Evolutionary conservation across 495 filamentous ascomycete species (phyloP).

Genomic region (Chaetomium tenue): DNA sequence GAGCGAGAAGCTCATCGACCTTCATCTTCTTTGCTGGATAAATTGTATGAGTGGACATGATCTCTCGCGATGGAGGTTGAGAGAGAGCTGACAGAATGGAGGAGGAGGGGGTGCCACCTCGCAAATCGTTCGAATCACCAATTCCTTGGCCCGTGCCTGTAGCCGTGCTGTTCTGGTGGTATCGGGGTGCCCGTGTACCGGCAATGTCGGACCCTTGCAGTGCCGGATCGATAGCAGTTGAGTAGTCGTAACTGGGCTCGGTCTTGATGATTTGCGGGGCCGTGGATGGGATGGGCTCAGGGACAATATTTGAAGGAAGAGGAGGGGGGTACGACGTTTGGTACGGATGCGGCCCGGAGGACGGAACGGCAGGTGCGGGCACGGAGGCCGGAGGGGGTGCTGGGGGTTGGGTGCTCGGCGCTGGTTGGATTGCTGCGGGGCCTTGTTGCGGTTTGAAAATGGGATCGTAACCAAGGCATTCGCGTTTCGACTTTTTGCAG

Average conservation of each 20-base stretch:
- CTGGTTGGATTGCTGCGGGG: conserved; percentile 76
- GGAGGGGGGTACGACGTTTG: conserved; percentile 33
- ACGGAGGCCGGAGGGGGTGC: conserved; percentile 32
- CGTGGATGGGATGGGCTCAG: conserved; percentile 42
- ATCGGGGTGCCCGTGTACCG: conserved; percentile 40
- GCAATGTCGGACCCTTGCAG: conserved; percentile 51
- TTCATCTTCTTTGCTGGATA: conserved; percentile 66
- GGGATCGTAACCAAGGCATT: conserved; percentile 96
- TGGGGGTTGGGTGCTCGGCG: conserved; percentile 34
- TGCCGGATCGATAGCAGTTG: conserved; percentile 71
- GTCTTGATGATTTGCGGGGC: conserved; percentile 58
- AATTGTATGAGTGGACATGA: conserved; percentile 47
- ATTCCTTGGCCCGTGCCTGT: conserved; percentile 25
- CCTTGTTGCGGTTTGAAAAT: conserved; percentile 89
- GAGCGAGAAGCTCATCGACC: conserved; percentile 71
- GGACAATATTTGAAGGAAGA: conserved; percentile 32
- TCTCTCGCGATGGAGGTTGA: conserved; percentile 33
- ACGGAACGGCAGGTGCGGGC: conserved; percentile 36
- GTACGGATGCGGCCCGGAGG: conserved; percentile 36
- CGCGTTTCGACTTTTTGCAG: conserved; percentile 96
- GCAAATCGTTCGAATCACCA: conserved; percentile 26
- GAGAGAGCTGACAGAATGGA: conserved; percentile 22
- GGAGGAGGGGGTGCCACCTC: conserved; percentile 36
- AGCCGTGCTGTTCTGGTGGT: conserved; percentile 36
- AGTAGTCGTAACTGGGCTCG: conserved; percentile 63